Evolutionary conservation across 148 eudicot genomes (phyloP), one percentile per base, ranked within the genome.

Genomic region (Rhododendron ovatum): DNA sequence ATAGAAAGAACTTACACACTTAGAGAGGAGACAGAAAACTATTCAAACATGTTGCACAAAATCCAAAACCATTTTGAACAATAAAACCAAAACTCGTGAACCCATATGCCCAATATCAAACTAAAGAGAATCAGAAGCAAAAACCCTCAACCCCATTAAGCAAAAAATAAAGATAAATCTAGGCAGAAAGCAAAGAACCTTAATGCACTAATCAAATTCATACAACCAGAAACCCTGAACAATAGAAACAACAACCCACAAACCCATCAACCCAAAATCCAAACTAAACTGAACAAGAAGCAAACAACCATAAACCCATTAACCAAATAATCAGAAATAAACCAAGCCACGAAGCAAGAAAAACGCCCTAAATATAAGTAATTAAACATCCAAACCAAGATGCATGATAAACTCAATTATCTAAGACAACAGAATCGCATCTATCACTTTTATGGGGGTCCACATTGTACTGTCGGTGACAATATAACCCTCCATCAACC

Each of bases 381-480:
- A 78, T 22, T 57, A 59, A 61, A 83, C 51, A 41, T 26, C 37
- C 24, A 55, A 55, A 18, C 41, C 6, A 2, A 45, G 78, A 67
- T 35, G 61, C 67, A 86, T 30, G n/a, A 35, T 43, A 12, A 28
- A 61, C 55, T 48, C 79, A 17, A 83, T 45, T 59, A 73, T 85
- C 26, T 74, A 24, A 81, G 88, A 91, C 90, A 82, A 88, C 18
- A 67, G 94, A 92, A 39, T 91, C 59, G 15, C 57, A 24, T 86
- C 80, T 48, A 57, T 93, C 92, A 80, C 85, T 81, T 28, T 85
- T 85, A 18, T 81, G 57, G 67, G 94, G 89, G 81, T 90, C 90
- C 78, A 79, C 85, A 81, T 84, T 41, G 45, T 6, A 41, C 45
- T 35, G 51, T 11, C 10, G 51, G 13, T 48, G 51, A 48, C 51